phyloP scores from a whole-genome alignment of 371 early-diverging fungal genomes.

The Saksenaea vasiformis region DNA sequence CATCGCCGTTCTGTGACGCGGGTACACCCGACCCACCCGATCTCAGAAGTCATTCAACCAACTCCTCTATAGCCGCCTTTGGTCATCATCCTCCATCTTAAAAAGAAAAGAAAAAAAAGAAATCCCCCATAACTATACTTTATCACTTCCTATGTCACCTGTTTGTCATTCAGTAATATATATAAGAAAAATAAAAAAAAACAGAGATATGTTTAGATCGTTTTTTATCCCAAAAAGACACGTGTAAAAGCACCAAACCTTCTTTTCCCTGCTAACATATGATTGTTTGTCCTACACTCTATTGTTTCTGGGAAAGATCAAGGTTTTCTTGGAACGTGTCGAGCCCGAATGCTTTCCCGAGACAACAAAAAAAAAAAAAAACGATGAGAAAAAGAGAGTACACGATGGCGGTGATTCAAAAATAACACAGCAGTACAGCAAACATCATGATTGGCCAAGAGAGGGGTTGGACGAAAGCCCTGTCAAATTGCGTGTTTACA shows the following conservation, averaged over 20 bases:
- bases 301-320: neutral
- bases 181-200: too few relatives aligned
- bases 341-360: neutral
- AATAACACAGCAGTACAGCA: neutral
- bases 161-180: neutral
- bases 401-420: neutral
- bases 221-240: neutral
- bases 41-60: neutral
- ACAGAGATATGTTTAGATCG: conserved; percentile 5
- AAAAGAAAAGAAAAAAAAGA: neutral
- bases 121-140: neutral
- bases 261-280: neutral
- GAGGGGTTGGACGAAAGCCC: neutral
- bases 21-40: neutral
- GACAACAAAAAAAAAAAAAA: neutral
- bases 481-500: neutral
- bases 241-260: neutral
- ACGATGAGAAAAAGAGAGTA: too few relatives aligned
- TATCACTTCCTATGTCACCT: neutral
- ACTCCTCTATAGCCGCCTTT: neutral
- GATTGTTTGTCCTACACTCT: neutral
- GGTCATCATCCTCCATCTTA: neutral
- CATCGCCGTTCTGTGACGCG: neutral
- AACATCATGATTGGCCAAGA: neutral
- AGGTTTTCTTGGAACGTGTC: too few relatives aligned